Conservation (phyloP, 1,139 yeast genomes). For the Taiozyma sp. region DNA sequence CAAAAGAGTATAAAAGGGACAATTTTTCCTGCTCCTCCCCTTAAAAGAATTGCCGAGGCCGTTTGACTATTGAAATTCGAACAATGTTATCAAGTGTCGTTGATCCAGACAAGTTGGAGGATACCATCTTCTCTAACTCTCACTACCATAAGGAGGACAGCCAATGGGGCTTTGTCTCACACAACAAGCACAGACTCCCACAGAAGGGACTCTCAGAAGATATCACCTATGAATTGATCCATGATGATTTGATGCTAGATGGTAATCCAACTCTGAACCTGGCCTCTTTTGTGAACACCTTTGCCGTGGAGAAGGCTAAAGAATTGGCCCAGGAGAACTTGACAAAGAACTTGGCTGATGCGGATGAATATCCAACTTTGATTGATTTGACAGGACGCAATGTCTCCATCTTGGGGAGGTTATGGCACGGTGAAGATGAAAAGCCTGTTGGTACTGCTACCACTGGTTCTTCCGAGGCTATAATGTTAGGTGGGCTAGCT, state of each 20-base stretch:
- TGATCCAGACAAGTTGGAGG: slow-evolving; percentile 24
- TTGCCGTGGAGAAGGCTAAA: slow-evolving; percentile 45
- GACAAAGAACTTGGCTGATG: slow-evolving; percentile 86
- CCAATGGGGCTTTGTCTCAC: slow-evolving; percentile 17
- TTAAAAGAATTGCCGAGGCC: neutral
- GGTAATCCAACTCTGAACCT: slow-evolving; percentile 81
- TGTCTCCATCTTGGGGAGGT: slow-evolving; percentile 67
- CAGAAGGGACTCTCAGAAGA: slow-evolving; percentile 46
- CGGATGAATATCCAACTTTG: slow-evolving; percentile 88
- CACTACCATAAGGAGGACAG: slow-evolving; percentile 19
- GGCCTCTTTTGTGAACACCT: slow-evolving; percentile 88
- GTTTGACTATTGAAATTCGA: neutral
- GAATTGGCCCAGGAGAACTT: slow-evolving; percentile 62
- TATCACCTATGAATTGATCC: slow-evolving; percentile 58
- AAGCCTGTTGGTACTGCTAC: slow-evolving; percentile 82
- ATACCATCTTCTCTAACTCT: slow-evolving; percentile 17
- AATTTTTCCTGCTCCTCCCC: neutral
- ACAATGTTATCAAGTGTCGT: slow-evolving; percentile 21
- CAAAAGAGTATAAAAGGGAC: neutral
- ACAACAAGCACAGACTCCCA: slow-evolving; percentile 51
- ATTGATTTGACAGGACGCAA: slow-evolving; percentile 80
- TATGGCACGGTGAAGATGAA: slow-evolving; percentile 65
- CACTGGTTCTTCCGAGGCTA: slow-evolving; percentile 92
- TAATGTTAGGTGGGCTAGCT: slow-evolving; percentile 90
- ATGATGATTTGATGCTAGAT: slow-evolving; percentile 73